phyloP scores from a whole-genome alignment of 192 early-diverging fungal species.

The Geranomyces variabilis region DNA sequence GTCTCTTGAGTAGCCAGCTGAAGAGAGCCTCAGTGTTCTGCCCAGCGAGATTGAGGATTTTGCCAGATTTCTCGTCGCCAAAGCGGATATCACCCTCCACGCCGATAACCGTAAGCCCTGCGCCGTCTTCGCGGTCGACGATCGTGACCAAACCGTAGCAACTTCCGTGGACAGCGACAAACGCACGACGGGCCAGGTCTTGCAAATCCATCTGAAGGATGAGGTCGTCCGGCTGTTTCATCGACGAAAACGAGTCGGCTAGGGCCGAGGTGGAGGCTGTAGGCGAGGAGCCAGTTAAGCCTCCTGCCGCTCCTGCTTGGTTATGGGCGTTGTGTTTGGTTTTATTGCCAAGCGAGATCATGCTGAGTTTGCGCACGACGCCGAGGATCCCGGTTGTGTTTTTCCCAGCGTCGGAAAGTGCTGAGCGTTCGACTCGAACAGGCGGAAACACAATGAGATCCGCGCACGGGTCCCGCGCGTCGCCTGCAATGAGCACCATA shows the following conservation, averaged over 20 bases:
- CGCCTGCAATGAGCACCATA: slow-evolving; percentile 37
- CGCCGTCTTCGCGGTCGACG: slow-evolving; percentile 34
- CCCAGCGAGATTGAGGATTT: slow-evolving; percentile 32
- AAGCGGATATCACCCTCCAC: slow-evolving; percentile 40
- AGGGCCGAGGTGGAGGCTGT: neutral
- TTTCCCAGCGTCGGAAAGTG: neutral
- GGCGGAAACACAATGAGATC: slow-evolving; percentile 42
- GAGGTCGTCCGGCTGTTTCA: slow-evolving; percentile 40
- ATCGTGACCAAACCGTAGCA: slow-evolving; percentile 43
- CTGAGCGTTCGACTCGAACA: neutral
- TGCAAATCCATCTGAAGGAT: slow-evolving; percentile 43
- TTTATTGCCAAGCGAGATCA: slow-evolving; percentile 9
- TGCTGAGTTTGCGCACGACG: slow-evolving; percentile 30
- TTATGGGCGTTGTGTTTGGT: neutral
- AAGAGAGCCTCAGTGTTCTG: slow-evolving; percentile 34
- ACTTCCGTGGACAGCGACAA: slow-evolving; percentile 43
- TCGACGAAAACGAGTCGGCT: slow-evolving; percentile 10
- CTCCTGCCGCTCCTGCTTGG: neutral
- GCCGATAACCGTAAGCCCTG: slow-evolving; percentile 35
- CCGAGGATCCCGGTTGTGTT: slow-evolving; percentile 13
- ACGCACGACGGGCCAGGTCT: slow-evolving; percentile 44
- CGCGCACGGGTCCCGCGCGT: slow-evolving; percentile 38
- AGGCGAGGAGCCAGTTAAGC: neutral
- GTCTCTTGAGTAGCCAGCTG: slow-evolving; percentile 37
- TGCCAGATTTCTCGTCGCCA: slow-evolving; percentile 38